phyloP scores from a whole-genome alignment of 495 filamentous ascomycete species.

The Podospora comata region DNA sequence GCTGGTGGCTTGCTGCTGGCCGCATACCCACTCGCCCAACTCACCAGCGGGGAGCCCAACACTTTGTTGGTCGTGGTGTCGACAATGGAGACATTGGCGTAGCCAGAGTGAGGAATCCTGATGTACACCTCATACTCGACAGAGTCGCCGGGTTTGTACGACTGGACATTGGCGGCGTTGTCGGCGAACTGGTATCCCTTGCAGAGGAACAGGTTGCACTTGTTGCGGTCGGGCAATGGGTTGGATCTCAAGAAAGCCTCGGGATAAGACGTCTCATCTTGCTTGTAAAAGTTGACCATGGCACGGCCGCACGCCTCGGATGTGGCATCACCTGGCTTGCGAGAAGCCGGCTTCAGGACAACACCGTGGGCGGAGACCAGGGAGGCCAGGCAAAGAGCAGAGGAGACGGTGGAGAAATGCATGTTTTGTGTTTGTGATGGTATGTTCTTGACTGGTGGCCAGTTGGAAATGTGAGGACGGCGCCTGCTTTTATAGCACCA shows the following conservation, averaged over 20 bases:
- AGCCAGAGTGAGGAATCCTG: conserved; percentile 60
- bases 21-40: conserved; percentile 51
- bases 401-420: conserved; percentile 17
- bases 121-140: conserved; percentile 60
- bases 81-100: conserved; percentile 68
- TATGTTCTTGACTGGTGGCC: too few species aligned
- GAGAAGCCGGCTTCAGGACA: conserved; percentile 55
- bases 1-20: conserved; percentile 52
- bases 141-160: conserved; percentile 57
- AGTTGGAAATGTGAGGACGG: background rate
- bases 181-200: conserved; percentile 69
- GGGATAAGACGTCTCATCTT: conserved; percentile 66
- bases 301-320: conserved; percentile 59
- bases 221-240: conserved; percentile 47
- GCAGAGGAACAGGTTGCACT: conserved; percentile 68
- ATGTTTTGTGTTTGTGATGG: conserved; percentile 6
- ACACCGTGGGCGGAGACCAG: conserved; percentile 61
- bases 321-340: conserved; percentile 59
- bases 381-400: conserved; percentile 49
- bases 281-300: conserved; percentile 56
- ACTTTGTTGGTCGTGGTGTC: conserved; percentile 59
- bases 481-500: background rate
- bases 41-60: conserved; percentile 53
- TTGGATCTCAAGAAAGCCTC: conserved; percentile 62
- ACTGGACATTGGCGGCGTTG: conserved; percentile 63